A percentile compares a stretch with the other conserved stretches of the same genome.
These are phyloP conservation scores for Ensete glaucum DNA, from an alignment of 176 grass and related monocot species.

Conservation along the genomic window DNA sequence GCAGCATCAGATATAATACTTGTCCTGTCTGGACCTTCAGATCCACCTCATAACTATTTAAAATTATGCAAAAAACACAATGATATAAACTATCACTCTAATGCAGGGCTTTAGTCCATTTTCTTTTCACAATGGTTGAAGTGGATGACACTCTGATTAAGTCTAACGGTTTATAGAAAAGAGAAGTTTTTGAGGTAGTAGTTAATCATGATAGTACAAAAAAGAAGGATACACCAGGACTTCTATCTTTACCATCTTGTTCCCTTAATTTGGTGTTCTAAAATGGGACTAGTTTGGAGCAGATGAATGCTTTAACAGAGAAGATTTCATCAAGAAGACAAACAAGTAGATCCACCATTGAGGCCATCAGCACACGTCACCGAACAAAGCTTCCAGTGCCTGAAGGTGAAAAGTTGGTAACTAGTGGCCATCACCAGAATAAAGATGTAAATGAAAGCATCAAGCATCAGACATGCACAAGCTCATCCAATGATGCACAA, in stretches of 20 bases:
- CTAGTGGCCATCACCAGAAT: neutral
- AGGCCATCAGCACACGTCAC: neutral
- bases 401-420: neutral
- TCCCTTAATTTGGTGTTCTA: neutral
- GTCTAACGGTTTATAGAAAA: no score
- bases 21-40: no score
- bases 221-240: neutral
- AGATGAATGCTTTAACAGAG: constrained; percentile 7
- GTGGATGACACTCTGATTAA: no score
- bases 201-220: neutral
- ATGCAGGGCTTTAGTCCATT: no score
- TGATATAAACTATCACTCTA: no score
- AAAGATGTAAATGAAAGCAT: constrained; percentile 10
- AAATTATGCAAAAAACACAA: no score
- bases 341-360: neutral
- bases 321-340: neutral
- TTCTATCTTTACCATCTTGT: neutral
- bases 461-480: constrained; percentile 16
- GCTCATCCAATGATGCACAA: constrained; percentile 18
- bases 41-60: no score
- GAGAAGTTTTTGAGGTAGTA: no score
- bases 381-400: neutral
- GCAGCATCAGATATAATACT: no score
- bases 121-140: no score
- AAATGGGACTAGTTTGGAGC: constrained; percentile 5